Conservation (phyloP, 2,329 filamentous ascomycete genomes). For the Coleophoma eucalyptorum region DNA sequence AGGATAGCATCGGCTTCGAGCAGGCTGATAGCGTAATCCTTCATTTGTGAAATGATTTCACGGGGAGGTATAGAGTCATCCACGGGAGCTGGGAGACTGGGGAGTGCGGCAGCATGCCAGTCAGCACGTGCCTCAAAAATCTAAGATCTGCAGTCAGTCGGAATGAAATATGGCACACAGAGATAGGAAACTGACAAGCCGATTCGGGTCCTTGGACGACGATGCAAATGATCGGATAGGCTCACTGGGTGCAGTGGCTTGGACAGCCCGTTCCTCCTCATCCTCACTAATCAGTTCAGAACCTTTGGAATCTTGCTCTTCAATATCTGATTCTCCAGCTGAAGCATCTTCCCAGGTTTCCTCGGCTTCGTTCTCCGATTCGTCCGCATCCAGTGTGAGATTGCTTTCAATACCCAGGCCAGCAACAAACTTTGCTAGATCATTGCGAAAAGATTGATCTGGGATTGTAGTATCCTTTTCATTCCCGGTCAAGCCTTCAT, state of each 20-base stretch:
- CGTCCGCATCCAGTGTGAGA: constrained; percentile 21
- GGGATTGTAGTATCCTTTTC: constrained; percentile 18
- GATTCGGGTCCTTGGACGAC: constrained; percentile 21
- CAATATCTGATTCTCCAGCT: constrained; percentile 9
- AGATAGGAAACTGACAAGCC: constrained; percentile 24
- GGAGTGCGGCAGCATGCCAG: constrained; percentile 60
- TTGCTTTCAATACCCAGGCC: constrained; percentile 44
- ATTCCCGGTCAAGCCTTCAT: constrained; percentile 34
- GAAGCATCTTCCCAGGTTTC: constrained; percentile 29
- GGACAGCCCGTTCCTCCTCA: constrained; percentile 7
- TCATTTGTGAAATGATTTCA: constrained; percentile 52
- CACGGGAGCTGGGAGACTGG: constrained; percentile 42
- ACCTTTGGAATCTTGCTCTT: no score
- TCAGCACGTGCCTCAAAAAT: constrained; percentile 59
- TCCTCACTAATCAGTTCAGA: constrained; percentile 17
- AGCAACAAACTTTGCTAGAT: constrained; percentile 48
- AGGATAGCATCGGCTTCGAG: constrained; percentile 73
- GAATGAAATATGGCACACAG: constrained; percentile 14
- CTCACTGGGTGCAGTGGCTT: constrained; percentile 2
- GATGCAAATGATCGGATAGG: neutral
- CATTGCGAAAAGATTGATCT: constrained; percentile 45
- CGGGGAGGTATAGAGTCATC: constrained; percentile 42
- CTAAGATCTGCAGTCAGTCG: constrained; percentile 44
- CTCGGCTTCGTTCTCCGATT: constrained; percentile 19
- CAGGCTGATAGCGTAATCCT: constrained; percentile 69